Base-by-base conservation (phyloP, 2,329 filamentous ascomycete species). In the Paracoccidioides brasiliensis region DNA sequence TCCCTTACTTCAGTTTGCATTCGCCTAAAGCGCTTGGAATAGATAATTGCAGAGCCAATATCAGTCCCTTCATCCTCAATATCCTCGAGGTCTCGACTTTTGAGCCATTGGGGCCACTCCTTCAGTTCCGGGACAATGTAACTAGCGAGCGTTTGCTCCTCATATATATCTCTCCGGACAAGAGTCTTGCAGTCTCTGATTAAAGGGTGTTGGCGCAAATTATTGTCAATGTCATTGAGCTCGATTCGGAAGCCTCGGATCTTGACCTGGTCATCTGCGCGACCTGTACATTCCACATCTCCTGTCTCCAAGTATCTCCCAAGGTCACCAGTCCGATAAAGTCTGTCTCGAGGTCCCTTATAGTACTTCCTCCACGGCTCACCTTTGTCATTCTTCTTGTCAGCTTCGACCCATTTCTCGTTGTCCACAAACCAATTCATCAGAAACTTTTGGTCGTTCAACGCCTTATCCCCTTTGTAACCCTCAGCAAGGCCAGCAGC, bases 161-260 rank as follows among this genome's bases (percentile, higher is more conserved):
- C 88, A 67, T 90, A 82, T 64, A 84, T 84, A 71, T 95, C 85
- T 70, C 88, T 82, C 69, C 88, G 81, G 3, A 97, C 82, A 2
- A 97, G 74, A 0, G 91, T 97, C 62, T 88, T 84, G 70, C 86
- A 89, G 61, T 97, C 91, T 43, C 88, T 80, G 30, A 97, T 80
- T 30, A 94, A 72, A 0, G 81, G 82, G 70, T 88, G 81, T 46
- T 83, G 79, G 54, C 82, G 86, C 49, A 96, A 74, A 68, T 95
- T 85, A 44, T 78, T 86, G 69, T 97, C 90, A 62, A 97, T 96
- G 62, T 97, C 93, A 60, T 85, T 86, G 48, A 97, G 82, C 72
- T 98, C 93, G 62, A 98, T 95, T 58, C 91, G 80, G 78, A 96
- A 97, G 1, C 91, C 91, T 58, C 93, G 85, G 61, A 97, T 91